These are phyloP conservation scores for Pythium biforme DNA, from an alignment of 352 stramenopile genomes.

Conservation along the genomic window DNA sequence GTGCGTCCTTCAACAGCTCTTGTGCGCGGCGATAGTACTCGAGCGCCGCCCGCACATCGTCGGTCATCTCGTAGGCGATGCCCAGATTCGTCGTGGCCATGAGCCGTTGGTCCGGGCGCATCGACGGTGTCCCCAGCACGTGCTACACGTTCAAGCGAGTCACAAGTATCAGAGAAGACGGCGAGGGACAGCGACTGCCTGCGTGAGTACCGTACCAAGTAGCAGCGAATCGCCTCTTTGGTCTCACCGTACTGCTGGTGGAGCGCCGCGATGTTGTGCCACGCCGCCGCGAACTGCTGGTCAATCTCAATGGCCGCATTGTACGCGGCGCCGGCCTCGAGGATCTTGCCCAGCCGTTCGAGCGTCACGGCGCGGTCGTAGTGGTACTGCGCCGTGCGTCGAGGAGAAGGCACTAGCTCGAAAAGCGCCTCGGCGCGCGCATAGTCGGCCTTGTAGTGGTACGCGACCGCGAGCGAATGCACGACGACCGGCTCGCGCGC, in stretches of 20 bases:
- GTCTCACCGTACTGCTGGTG: slow-evolving; percentile 60
- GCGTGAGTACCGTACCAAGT: slow-evolving; percentile 27
- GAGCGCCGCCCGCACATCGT: slow-evolving; percentile 37
- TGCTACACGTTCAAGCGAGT: slow-evolving; percentile 9
- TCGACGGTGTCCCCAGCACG: slow-evolving; percentile 30
- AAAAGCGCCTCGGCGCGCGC: slow-evolving; percentile 33
- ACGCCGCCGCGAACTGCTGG: slow-evolving; percentile 33
- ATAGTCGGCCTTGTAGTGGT: slow-evolving; percentile 36
- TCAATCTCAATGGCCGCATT: slow-evolving; percentile 38
- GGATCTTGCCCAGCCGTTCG: slow-evolving; percentile 45
- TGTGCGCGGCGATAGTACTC: slow-evolving; percentile 31
- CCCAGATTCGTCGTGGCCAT: slow-evolving; percentile 49
- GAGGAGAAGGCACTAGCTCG: slow-evolving; percentile 13
- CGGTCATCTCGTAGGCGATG: slow-evolving; percentile 38
- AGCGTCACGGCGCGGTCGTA: slow-evolving; percentile 59
- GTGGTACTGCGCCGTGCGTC: slow-evolving; percentile 35
- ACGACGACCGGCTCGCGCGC: slow-evolving; percentile 1
- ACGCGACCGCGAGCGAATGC: slow-evolving; percentile 40
- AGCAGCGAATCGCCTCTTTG: slow-evolving; percentile 48
- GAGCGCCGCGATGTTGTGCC: slow-evolving; percentile 66
- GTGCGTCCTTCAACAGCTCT: slow-evolving; percentile 10
- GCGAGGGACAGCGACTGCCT: slow-evolving; percentile 8
- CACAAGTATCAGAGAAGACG: slow-evolving; percentile 44
- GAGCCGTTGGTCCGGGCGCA: slow-evolving; percentile 9
- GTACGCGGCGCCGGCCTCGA: slow-evolving; percentile 43